Base-by-base conservation (phyloP, 352 stramenopile genomes). In the Globisporangium nunn region DNA sequence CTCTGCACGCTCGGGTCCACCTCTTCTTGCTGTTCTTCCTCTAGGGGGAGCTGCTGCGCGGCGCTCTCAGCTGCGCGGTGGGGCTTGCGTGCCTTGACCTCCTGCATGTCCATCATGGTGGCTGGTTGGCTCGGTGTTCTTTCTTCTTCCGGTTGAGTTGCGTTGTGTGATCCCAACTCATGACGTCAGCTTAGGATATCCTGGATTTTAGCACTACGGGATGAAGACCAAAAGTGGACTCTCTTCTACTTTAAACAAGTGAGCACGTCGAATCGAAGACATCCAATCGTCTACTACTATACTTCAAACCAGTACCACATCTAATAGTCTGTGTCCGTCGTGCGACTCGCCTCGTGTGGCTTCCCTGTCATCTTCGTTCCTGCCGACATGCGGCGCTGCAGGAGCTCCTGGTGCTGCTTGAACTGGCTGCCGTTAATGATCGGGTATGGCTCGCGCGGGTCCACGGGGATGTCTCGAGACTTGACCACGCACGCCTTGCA, bases 21-120 rank as follows among this genome's bases (percentile, higher is more conserved):
- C n/a, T n/a, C n/a, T n/a, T n/a, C n/a, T n/a, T n/a, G n/a, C n/a
- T n/a, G 69, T 54, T 83, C 77, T 5, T 64, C 45, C 4, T 66
- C 56, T 7, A 17, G n/a, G 11, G 44, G n/a, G 28, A 14, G 18
- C 23, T 37, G 31, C 31, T 37, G 31, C 31, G 37, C 4, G 29
- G 11, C n/a, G n/a, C n/a, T n/a, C n/a, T n/a, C 17, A 45, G 12
- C 23, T 58, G 39, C 10, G 10, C 44, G 10, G 44, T 61, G 66
- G 51, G 59, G 67, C 28, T 63, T 67, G 28, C 76, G 76, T 63
- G 70, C 68, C 56, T 72, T 81, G 54, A 83, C 60, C 43, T 84
- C 74, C 58, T 82, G 77, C 72, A 85, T 81, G 29, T 76, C 56
- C 75, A 81, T 83, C 73, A 83, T 49, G 18, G 18, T 49, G 44